These are phyloP conservation scores for Middelhovenomyces tepae DNA, from an alignment of 805 yeast species.

Conservation along the genomic window DNA sequence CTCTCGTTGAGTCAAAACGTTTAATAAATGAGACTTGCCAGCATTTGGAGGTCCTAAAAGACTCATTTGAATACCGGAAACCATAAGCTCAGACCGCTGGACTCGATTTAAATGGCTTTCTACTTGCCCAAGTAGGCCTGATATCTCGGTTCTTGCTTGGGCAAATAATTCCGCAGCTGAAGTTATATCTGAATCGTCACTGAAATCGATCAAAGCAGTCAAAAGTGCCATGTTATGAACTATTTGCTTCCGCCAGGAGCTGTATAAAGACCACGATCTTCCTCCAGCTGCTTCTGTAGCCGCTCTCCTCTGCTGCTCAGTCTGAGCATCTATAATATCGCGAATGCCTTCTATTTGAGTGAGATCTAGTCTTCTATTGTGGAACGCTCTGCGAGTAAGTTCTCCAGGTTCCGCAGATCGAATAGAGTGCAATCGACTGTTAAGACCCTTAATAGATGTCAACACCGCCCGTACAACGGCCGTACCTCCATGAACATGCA, in stretches of 20 bases:
- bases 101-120: slow-evolving; percentile 25
- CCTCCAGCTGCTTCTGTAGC: slow-evolving; percentile 73
- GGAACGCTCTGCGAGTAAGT: slow-evolving; percentile 78
- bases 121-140: slow-evolving; percentile 38
- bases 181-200: slow-evolving; percentile 83
- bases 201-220: slow-evolving; percentile 88
- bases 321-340: slow-evolving; percentile 86
- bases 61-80: slow-evolving; percentile 64
- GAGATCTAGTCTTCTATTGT: slow-evolving; percentile 73
- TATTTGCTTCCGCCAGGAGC: slow-evolving; percentile 57
- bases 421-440: slow-evolving; percentile 30
- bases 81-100: slow-evolving; percentile 39
- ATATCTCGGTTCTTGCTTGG: slow-evolving; percentile 39
- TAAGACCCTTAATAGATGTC: slow-evolving; percentile 43
- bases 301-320: slow-evolving; percentile 75
- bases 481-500: slow-evolving; percentile 91
- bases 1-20: slow-evolving; percentile 65
- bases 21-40: slow-evolving; percentile 84
- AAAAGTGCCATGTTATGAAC: slow-evolving; percentile 61
- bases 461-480: slow-evolving; percentile 71
- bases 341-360: slow-evolving; percentile 88
- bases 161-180: slow-evolving; percentile 48
- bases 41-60: slow-evolving; percentile 92
- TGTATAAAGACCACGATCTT: slow-evolving; percentile 44
- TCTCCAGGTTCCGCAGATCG: slow-evolving; percentile 92